Evolutionary conservation across 345 rosid species (phyloP).

Genomic region (Murraya paniculata): DNA sequence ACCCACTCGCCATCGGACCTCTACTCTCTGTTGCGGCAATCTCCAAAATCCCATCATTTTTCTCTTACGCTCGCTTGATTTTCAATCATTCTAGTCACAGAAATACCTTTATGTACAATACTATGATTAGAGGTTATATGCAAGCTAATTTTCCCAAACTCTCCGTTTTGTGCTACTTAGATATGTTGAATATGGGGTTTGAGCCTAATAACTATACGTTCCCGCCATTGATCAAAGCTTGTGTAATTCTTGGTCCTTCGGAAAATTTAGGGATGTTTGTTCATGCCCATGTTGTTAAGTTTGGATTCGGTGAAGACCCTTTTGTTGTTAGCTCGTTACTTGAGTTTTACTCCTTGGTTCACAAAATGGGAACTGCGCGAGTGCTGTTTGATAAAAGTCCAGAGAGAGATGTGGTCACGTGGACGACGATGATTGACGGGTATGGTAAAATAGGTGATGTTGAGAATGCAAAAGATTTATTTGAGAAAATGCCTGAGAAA

Average conservation of each 20-base stretch:
- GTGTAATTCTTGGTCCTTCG: slow-evolving; percentile 17
- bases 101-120: slow-evolving; percentile 36
- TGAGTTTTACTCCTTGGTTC: slow-evolving; percentile 24
- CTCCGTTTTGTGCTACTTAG: slow-evolving; percentile 24
- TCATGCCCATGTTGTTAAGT: slow-evolving; percentile 32
- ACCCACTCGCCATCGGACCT: slow-evolving; percentile 27
- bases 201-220: slow-evolving; percentile 30
- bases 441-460: slow-evolving; percentile 27
- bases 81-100: slow-evolving; percentile 14
- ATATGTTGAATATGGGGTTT: slow-evolving; percentile 26
- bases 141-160: slow-evolving; percentile 16
- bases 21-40: slow-evolving; percentile 26
- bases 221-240: slow-evolving; percentile 39
- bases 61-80: slow-evolving; percentile 30
- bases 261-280: slow-evolving; percentile 17
- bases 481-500: slow-evolving; percentile 37
- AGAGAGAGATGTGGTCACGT: slow-evolving; percentile 30
- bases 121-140: slow-evolving; percentile 30
- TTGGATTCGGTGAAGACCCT: slow-evolving; percentile 27
- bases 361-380: slow-evolving; percentile 24
- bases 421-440: slow-evolving; percentile 34
- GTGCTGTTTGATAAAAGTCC: slow-evolving; percentile 26
- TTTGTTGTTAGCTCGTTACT: slow-evolving; percentile 36
- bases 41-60: slow-evolving; percentile 17
- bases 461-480: slow-evolving; percentile 27